Percentiles rank a stretch among this genome's conserved stretches.
Evolutionary conservation across 208 protist genomes (phyloP).

Genomic region (Leishmania braziliensis): DNA sequence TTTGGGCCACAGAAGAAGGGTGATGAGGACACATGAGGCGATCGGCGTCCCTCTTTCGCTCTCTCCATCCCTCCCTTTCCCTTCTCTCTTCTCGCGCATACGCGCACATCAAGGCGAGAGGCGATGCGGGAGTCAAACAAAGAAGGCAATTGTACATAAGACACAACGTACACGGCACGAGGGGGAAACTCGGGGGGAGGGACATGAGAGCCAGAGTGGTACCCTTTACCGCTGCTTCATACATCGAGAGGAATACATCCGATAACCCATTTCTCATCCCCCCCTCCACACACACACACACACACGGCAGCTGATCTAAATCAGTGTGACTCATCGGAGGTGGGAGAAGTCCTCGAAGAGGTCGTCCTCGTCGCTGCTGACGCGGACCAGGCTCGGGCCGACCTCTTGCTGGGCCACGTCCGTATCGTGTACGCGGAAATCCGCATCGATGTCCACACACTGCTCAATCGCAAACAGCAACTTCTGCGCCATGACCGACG

Average conservation of each 20-base stretch:
- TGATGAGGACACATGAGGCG: background rate
- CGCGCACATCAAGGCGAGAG: background rate
- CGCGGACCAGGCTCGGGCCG: slow-evolving; percentile 52
- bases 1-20: too few relatives aligned
- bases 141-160: background rate
- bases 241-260: background rate
- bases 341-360: slow-evolving; percentile 92
- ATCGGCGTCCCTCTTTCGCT: background rate
- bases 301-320: background rate
- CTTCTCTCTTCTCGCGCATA: background rate
- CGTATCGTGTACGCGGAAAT: slow-evolving; percentile 86
- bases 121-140: background rate
- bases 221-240: background rate
- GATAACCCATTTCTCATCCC: background rate
- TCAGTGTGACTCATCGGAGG: slow-evolving; percentile 41
- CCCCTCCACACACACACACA: background rate
- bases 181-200: background rate
- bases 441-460: slow-evolving; percentile 95
- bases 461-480: slow-evolving; percentile 96
- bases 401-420: slow-evolving; percentile 53
- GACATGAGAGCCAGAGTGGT: background rate
- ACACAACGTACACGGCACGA: background rate
- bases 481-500: slow-evolving; percentile 88
- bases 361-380: slow-evolving; percentile 73
- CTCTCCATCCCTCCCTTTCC: background rate